A percentile compares a stretch with the other conserved stretches of the same genome.
Conservation (phyloP, 352 stramenopile genomes). For the Elongisporangium prolatum region DNA sequence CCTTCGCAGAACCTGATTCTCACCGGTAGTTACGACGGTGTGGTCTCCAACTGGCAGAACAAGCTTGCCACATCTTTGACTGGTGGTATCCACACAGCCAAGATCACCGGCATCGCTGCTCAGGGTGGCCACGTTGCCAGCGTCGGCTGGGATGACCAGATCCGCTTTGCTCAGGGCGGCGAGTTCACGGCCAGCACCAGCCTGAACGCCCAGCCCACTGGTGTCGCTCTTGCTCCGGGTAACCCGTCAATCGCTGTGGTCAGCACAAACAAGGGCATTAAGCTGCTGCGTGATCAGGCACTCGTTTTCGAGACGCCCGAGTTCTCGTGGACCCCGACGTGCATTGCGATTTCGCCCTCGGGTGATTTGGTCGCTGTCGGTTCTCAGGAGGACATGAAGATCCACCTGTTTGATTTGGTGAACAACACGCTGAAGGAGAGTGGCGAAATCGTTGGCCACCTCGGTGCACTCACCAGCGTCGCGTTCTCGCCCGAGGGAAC, state of each 20-base stretch:
- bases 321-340: conserved; percentile 76
- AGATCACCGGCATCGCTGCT: conserved; percentile 78
- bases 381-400: conserved; percentile 82
- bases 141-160: conserved; percentile 90
- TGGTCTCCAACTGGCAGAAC: conserved; percentile 89
- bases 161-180: conserved; percentile 60
- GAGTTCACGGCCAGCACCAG: conserved; percentile 60
- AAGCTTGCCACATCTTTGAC: conserved; percentile 39
- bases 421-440: conserved; percentile 59
- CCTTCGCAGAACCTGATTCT: conserved; percentile 66
- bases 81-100: conserved; percentile 53
- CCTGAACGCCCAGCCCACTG: conserved; percentile 67
- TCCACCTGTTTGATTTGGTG: conserved; percentile 80
- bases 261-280: conserved; percentile 82
- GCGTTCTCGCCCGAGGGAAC: conserved; percentile 84
- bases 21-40: conserved; percentile 93
- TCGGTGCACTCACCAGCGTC: conserved; percentile 70
- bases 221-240: conserved; percentile 45
- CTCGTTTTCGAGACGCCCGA: conserved; percentile 73
- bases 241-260: conserved; percentile 48
- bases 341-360: conserved; percentile 62
- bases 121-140: conserved; percentile 70
- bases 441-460: conserved; percentile 63
- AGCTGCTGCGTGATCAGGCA: conserved; percentile 64
- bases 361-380: conserved; percentile 76